A percentile compares a stretch with the other conserved stretches of the same genome.
Conservation (phyloP, 2,329 filamentous ascomycete species). For the Xylariaceae sp. region DNA sequence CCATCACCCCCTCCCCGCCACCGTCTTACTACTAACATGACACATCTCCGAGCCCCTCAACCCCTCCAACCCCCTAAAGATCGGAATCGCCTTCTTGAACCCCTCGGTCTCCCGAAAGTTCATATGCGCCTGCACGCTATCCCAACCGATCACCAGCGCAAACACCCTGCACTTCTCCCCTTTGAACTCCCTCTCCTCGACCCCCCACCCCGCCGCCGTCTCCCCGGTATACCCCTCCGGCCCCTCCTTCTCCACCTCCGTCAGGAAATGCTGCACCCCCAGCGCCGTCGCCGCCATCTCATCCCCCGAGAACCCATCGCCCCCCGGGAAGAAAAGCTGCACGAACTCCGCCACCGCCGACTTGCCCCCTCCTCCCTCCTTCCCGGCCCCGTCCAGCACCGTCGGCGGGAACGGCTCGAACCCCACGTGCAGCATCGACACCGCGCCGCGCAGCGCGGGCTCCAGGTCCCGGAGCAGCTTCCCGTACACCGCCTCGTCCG, state of each 20-base stretch:
- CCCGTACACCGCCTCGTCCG: slow-evolving; percentile 7
- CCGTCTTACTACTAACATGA: slow-evolving; percentile 10
- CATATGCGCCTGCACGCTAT: slow-evolving; percentile 11
- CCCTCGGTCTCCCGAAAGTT: slow-evolving; percentile 11
- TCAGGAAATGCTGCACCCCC: slow-evolving; percentile 6
- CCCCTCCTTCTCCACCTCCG: neutral
- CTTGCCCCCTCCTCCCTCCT: neutral
- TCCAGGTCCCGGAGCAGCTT: slow-evolving; percentile 10
- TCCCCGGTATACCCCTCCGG: slow-evolving; percentile 10
- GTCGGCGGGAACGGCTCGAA: slow-evolving; percentile 14
- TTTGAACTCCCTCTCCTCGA: slow-evolving; percentile 13
- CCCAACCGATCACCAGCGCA: slow-evolving; percentile 18
- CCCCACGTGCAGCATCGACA: slow-evolving; percentile 12
- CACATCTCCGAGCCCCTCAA: slow-evolving; percentile 14
- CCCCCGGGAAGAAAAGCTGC: slow-evolving; percentile 14
- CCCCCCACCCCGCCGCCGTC: slow-evolving; percentile 15
- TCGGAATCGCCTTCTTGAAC: slow-evolving; percentile 9
- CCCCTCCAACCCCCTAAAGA: slow-evolving; percentile 9
- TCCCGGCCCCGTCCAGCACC: slow-evolving; percentile 7
- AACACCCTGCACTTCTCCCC: slow-evolving; percentile 11
- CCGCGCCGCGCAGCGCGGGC: neutral
- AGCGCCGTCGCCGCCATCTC: neutral
- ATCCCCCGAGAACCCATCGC: slow-evolving; percentile 3
- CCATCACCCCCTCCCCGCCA: neutral
- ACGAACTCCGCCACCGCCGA: slow-evolving; percentile 13